Conservation (phyloP, 2,329 filamentous ascomycete genomes). For the Colletotrichum sp. region DNA sequence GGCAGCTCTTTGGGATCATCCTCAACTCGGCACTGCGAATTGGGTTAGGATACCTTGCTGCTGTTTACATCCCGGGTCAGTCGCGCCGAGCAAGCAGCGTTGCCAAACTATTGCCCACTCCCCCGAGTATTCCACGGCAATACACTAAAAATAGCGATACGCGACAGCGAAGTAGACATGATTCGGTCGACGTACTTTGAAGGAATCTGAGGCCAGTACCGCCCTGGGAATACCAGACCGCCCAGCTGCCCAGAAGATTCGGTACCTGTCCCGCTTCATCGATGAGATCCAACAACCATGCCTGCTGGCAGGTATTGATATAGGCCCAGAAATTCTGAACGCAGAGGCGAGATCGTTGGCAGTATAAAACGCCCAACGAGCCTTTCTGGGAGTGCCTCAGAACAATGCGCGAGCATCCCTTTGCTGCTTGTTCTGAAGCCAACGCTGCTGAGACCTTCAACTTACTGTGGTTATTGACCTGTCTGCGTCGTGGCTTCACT, state of each 20-base stretch:
- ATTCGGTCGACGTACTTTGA: rapidly evolving
- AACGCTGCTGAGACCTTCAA: no score
- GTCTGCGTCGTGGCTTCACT: no score
- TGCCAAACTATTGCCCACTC: not conserved
- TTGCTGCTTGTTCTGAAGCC: no score
- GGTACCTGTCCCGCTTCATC: not conserved
- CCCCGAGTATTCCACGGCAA: not conserved
- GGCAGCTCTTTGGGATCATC: rapidly evolving
- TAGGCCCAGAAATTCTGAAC: rapidly evolving
- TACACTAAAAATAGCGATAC: not conserved
- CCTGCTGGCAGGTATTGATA: not conserved
- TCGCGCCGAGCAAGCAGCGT: not conserved
- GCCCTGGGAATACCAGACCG: not conserved
- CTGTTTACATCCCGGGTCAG: rapidly evolving
- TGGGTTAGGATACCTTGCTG: not conserved
- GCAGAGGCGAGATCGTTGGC: rapidly evolving
- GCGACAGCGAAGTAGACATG: rapidly evolving
- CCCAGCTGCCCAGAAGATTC: not conserved
- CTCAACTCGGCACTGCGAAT: not conserved
- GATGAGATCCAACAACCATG: not conserved
- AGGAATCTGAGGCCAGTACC: rapidly evolving
- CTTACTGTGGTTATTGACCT: no score
- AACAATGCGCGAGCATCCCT: no score
- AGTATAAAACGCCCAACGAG: rapidly evolving
- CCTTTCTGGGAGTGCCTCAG: not conserved